Base-by-base conservation (phyloP, 2,329 filamentous ascomycete genomes). In the Daldinia sp. region DNA sequence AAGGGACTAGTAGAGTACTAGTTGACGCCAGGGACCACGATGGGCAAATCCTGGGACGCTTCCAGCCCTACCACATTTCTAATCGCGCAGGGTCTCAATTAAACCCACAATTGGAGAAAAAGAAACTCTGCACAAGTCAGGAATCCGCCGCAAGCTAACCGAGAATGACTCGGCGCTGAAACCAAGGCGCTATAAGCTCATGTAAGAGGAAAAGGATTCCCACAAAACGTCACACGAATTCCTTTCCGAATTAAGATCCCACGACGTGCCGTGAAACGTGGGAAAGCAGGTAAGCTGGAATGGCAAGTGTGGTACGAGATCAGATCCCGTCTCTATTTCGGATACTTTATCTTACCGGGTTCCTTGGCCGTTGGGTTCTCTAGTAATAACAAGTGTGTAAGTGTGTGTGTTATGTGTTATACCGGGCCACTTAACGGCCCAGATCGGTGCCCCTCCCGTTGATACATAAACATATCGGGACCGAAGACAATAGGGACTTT, bases 1-100 rank as follows among this genome's bases (percentile, higher is more conserved):
- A 17, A 10, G 23, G 15, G 49, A 27, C 49, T 62, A 58, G 48
- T 57, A 17, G 15, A 23, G 15, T 53, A 27, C 49, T 62, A 58
- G 48, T 57, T 23, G n/a, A 19, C 19, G 34, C 45, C 34, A 55
- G 17, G 35, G 60, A 17, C n/a, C n/a, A 19, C 5, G 5, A 19
- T 3, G 15, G 35, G 29, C 15, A 9, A 50, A 29, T 32, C 37
- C 37, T 34, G 23, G 13, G 32, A 34, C 13, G 15, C 11, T 13
- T 55, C 39, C 13, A 29, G 39, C n/a, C 32, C 13, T 41, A 19
- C 32, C 35, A n/a, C 41, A 53, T 53, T 61, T n/a, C 43, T 35
- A 61, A 43, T 29, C 45, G 30, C 32, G 37, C 23, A 23, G 57
- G 19, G 23, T 39, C 17, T 11, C 7, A 47, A 10, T 23, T 25